Evolutionary conservation across 345 rosid genomes (phyloP), one percentile per base, ranked within the genome.

Genomic region (Gossypium arboreum): DNA sequence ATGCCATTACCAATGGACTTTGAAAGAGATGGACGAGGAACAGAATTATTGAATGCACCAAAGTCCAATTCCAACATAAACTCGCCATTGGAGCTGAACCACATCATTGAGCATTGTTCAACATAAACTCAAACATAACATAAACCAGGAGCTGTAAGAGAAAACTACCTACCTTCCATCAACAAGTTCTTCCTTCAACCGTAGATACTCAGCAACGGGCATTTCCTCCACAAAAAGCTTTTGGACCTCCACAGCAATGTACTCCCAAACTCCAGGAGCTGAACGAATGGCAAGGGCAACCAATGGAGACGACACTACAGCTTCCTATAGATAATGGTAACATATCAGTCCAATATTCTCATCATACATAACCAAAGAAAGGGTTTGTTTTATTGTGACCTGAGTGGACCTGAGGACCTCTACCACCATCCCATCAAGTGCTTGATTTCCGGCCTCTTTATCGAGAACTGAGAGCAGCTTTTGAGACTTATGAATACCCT

Each of bases 1-100:
- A 94, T 97, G 9, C 98, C 98, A 55, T 94, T 78, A 11, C 98
- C 97, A 18, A 94, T 94, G 73, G 88, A 94, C 71, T 94, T 94
- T 0, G 95, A 85, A 11, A 94, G 98, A 3, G 97, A 90, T 15
- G 97, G 95, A 45, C 96, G 93, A 34, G 94, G 97, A 77, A 94
- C 84, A 11, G 89, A 80, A 1, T 93, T 91, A 12, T 85, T 88
- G 83, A 94, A 94, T 4, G 98, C 95, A 81, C 92, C 97, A 70
- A 94, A 94, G 62, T 91, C 98, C 88, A 94, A 78, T 76, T 94
- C 98, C 3, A 94, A 88, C 77, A 87, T 90, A 75, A 92, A 90
- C 76, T 88, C 86, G 24, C 97, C 97, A 56, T 90, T 94, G 63
- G 60, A 15, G 78, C 97, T 93, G 93, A 34, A 61, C 24, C 4